Base-by-base conservation (phyloP, 75 land plant species). In the Pseudotsuga menziesii region DNA sequence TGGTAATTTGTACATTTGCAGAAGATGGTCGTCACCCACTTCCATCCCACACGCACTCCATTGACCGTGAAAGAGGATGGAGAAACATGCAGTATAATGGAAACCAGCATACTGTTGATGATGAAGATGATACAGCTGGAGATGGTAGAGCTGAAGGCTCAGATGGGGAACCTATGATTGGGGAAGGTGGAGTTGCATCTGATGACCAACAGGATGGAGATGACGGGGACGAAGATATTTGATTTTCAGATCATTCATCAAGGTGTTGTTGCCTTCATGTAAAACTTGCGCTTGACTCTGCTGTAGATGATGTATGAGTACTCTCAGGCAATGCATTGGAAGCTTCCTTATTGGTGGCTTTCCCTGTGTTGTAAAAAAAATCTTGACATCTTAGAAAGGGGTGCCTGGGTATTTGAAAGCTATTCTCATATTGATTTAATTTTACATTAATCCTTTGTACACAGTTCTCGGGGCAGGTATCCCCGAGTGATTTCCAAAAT, bases 61-160 rank as follows among this genome's bases (percentile, higher is more conserved):
- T 80, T 56, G 90, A 85, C 23, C 84, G 71, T 16, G 93, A 85
- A 75, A 82, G 81, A 80, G 86, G 76, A 20, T 80, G 82, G 81
- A 78, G 85, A 63, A 89, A 83, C 57, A 80, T 82, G 17, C 91
- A 74, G 70, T 81, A 85, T 56, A 77, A 80, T 57, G 81, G 86
- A 77, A 75, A 76, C 13, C 86, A 78, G 44, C 77, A 77, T 44
- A 73, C 3, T 41, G 78, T 23, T 5, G 83, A 75, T 72, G 78
- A 78, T 74, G 91, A 84, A 17, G 86, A 87, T 54, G 89, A 84
- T 58, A 80, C 73, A 0, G 82, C 83, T 5, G 86, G 84, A 36
- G 89, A 83, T 59, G 85, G 84, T 61, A 54, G 82, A 64, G 78
- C 79, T 29, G 89, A 88, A 64, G 89, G 89, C 8, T 86, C 89